These are phyloP conservation scores for Sicyos edulis DNA, from an alignment of 306 rosid genomes.

Conservation along the genomic window DNA sequence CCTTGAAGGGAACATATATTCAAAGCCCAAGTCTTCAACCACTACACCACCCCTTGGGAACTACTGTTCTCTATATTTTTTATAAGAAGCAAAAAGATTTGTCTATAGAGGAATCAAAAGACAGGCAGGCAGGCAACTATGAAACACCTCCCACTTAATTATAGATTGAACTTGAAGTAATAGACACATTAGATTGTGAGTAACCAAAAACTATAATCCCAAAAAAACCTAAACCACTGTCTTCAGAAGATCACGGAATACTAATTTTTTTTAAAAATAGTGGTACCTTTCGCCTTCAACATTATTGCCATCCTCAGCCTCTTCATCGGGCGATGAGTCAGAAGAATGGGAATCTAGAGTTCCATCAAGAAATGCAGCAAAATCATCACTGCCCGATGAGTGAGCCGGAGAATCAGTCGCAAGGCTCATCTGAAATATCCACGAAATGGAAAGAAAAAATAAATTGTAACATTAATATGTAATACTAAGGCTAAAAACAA, in stretches of 20 bases:
- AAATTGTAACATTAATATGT: not conserved
- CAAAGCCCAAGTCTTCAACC: too few species aligned
- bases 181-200: not conserved
- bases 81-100: too few species aligned
- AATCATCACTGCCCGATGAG: slow-evolving; percentile 75
- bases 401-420: slow-evolving; percentile 57
- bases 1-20: too few species aligned
- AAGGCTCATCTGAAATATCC: slow-evolving; percentile 51
- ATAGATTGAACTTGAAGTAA: not conserved
- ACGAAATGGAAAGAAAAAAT: not conserved
- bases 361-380: slow-evolving; percentile 42
- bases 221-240: not conserved
- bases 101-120: not conserved
- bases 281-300: slow-evolving; percentile 35
- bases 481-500: not conserved
- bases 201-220: not conserved
- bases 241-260: slow-evolving; percentile 8
- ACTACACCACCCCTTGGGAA: too few species aligned
- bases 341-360: slow-evolving; percentile 45
- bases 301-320: slow-evolving; percentile 28
- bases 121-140: not conserved
- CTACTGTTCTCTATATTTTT: not conserved
- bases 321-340: slow-evolving; percentile 25
- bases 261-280: not conserved
- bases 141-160: not conserved